Conservation (phyloP, 306 rosid genomes). For the Mucuna pruriens region DNA sequence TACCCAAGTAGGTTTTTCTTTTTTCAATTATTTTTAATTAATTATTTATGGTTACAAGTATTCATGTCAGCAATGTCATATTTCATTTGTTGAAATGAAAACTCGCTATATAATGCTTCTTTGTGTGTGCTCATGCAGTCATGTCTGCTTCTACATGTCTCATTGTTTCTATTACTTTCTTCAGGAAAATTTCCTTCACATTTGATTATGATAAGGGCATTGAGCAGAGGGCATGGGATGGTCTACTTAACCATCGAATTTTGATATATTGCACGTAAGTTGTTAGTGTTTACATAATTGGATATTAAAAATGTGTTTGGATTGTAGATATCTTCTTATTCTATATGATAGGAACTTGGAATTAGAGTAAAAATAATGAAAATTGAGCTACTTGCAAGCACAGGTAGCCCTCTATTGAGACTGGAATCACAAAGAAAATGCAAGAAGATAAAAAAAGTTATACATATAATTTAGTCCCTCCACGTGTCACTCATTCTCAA, state of each 20-base stretch:
- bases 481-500: no score
- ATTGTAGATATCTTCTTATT: conserved; percentile 15
- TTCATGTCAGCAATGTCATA: conserved; percentile 11
- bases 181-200: conserved; percentile 55
- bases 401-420: not conserved
- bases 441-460: not conserved
- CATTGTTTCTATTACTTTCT: conserved; percentile 33
- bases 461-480: no score
- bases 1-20: conserved; percentile 56
- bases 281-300: conserved; percentile 18
- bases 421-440: not conserved
- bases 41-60: not conserved
- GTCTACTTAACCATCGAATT: conserved; percentile 55
- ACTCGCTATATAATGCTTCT: not conserved
- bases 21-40: conserved; percentile 2
- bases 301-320: conserved; percentile 15
- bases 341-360: conserved; percentile 16
- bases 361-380: not conserved
- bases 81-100: conserved; percentile 21
- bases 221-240: conserved; percentile 70
- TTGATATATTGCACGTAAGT: conserved; percentile 79
- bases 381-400: not conserved
- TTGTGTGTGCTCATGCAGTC: conserved; percentile 17
- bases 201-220: conserved; percentile 34
- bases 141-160: conserved; percentile 19